phyloP scores from a whole-genome alignment of 164 flowering plant species.

The Vitis amurensis region DNA sequence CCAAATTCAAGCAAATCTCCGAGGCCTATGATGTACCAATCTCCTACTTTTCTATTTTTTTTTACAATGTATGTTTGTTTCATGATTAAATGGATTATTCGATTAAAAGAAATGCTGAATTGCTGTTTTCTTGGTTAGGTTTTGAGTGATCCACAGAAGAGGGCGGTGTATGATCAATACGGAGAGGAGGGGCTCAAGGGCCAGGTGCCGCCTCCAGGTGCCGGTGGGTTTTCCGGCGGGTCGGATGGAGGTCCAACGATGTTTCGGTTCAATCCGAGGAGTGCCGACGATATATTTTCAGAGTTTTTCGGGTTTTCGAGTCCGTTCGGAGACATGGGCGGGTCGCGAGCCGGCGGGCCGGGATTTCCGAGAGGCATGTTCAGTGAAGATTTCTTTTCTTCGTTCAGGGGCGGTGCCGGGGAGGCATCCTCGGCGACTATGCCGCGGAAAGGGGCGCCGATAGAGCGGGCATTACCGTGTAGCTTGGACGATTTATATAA shows the following conservation, averaged over 20 bases:
- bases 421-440: constrained; percentile 32
- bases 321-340: constrained; percentile 69
- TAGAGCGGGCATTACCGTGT: constrained; percentile 69
- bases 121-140: constrained; percentile 42
- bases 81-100: background rate
- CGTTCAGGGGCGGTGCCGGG: constrained; percentile 48
- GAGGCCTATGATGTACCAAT: constrained; percentile 85
- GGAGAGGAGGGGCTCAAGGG: constrained; percentile 93
- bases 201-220: constrained; percentile 66
- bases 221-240: constrained; percentile 43
- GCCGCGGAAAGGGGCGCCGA: constrained; percentile 55
- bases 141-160: constrained; percentile 84
- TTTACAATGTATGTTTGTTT: background rate
- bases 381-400: constrained; percentile 58
- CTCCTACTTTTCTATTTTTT: constrained; percentile 4
- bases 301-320: constrained; percentile 80
- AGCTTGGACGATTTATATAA: constrained; percentile 90
- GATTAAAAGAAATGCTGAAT: background rate
- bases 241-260: constrained; percentile 35
- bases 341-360: constrained; percentile 38
- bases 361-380: constrained; percentile 55
- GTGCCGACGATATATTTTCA: constrained; percentile 81
- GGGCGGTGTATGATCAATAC: constrained; percentile 81
- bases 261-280: constrained; percentile 78
- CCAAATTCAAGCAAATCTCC: constrained; percentile 90